Percentiles rank a stretch among this genome's conserved stretches.
Conservation (phyloP, 2,329 filamentous ascomycete genomes). For the Alternaria arborescens region DNA sequence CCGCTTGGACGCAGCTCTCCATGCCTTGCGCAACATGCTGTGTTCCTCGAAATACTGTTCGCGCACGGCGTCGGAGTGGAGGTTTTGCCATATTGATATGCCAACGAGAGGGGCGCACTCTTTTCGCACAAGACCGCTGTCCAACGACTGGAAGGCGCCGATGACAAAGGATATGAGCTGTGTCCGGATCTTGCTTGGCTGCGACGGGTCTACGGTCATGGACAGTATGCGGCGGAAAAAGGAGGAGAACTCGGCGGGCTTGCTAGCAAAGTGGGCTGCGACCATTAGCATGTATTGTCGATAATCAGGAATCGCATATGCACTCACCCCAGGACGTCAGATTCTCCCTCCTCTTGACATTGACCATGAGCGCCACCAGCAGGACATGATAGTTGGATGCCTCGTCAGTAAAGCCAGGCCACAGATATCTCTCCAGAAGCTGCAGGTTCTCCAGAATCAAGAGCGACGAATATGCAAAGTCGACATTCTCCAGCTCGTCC, state of each 20-base stretch:
- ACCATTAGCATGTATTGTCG: conserved; percentile 43
- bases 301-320: conserved; percentile 7
- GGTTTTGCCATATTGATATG: conserved; percentile 94
- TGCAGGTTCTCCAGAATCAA: conserved; percentile 89
- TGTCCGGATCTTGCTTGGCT: conserved; percentile 64
- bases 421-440: conserved; percentile 89
- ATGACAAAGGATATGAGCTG: conserved; percentile 92
- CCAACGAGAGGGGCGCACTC: conserved; percentile 96
- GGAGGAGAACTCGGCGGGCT: conserved; percentile 82
- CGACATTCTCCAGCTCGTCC: conserved; percentile 83
- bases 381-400: conserved; percentile 92
- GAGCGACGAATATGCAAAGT: conserved; percentile 79
- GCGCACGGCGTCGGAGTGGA: conserved; percentile 78
- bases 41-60: conserved; percentile 77
- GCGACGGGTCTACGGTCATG: conserved; percentile 71
- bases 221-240: conserved; percentile 91
- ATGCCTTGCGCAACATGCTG: conserved; percentile 83
- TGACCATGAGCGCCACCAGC: conserved; percentile 83
- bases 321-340: conserved; percentile 83
- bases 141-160: conserved; percentile 90
- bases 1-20: conserved; percentile 85
- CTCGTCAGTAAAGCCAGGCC: conserved; percentile 90
- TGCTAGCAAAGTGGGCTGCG: conserved; percentile 76
- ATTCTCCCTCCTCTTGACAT: conserved; percentile 87
- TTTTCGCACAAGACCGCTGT: conserved; percentile 87